Base-by-base conservation (phyloP, 352 stramenopile species). In the Phytophthora ramorum region DNA sequence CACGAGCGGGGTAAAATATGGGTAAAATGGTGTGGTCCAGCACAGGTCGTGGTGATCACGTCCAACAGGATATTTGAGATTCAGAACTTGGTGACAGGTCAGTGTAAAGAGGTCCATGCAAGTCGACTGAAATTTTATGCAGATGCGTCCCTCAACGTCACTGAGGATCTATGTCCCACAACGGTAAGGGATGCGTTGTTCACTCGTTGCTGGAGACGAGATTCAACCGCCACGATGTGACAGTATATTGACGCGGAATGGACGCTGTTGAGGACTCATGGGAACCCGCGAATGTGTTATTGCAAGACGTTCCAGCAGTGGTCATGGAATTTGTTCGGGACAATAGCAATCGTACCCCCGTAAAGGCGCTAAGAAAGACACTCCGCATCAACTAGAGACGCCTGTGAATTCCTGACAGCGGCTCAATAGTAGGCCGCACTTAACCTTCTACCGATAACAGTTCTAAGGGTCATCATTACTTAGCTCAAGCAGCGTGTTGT, bases 51-150 rank as follows among this genome's bases (percentile, higher is more conserved):
- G 32, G 32, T 1, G 4, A 38, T 8, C 3, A 10, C 32, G 32
- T 46, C 48, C 30, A 53, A 73, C 28, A 69, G 65, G 65, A 34
- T 66, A 19, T 69, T 49, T 44, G 32, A 47, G 5, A 47, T 73
- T 17, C 2, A 50, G 19, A 61, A 63, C 41, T 24, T 32, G 4
- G 4, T 32, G 4, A 32, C 26, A 32, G 26, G 26, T 7, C 4
- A 6, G 26, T 1, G 4, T 6, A 32, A 32, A 8, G 26, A 32
- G 26, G 26, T 4, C 7, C 26, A 32, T 8, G 26, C 26, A 8
- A 32, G 26, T 8, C 4, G 26, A 32, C 7, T 32, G 26, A 32
- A 32, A 8, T 32, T 32, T 32, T 32, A 32, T 8, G 7, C 7
- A 8, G 26, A 32, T 32, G 4, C 26, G 26, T 32, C 26, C 26